These are phyloP conservation scores for Chamaecyparis obtusa DNA, from an alignment of 75 land plant genomes.

Conservation along the genomic window DNA sequence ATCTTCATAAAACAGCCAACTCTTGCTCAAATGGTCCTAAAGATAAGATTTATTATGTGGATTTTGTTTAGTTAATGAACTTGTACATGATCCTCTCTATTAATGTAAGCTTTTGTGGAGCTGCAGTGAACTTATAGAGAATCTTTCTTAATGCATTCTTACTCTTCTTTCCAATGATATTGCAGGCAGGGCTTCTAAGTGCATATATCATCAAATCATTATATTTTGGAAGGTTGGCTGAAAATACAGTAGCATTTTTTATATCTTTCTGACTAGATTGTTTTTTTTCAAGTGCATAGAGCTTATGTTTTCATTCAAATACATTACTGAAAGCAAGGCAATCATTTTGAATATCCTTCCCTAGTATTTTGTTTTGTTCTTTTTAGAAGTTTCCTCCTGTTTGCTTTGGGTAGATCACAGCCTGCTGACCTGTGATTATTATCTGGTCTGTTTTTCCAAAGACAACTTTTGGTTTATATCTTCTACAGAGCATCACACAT, in stretches of 20 bases:
- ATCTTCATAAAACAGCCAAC: neutral
- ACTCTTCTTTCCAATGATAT: conserved; percentile 5
- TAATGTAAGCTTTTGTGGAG: neutral
- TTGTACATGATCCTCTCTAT: neutral
- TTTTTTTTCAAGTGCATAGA: neutral
- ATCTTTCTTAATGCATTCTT: neutral
- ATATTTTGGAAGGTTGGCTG: conserved; percentile 80
- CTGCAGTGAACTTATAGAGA: neutral
- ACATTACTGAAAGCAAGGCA: neutral
- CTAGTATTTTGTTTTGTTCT: neutral
- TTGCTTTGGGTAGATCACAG: neutral
- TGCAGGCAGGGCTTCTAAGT: conserved; percentile 77
- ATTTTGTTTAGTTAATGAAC: neutral
- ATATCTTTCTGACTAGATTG: neutral
- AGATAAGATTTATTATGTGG: neutral
- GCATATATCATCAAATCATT: conserved; percentile 74
- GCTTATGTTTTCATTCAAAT: neutral
- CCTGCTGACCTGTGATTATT: neutral
- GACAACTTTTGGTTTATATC: neutral
- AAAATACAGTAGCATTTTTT: neutral
- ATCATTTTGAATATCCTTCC: neutral
- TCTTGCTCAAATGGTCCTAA: neutral
- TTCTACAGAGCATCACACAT: neutral
- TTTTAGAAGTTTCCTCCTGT: neutral
- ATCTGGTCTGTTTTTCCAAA: neutral